Evolutionary conservation across 1,139 yeast genomes (phyloP).

Genomic region (Suzukiozyma palmioleophila): DNA sequence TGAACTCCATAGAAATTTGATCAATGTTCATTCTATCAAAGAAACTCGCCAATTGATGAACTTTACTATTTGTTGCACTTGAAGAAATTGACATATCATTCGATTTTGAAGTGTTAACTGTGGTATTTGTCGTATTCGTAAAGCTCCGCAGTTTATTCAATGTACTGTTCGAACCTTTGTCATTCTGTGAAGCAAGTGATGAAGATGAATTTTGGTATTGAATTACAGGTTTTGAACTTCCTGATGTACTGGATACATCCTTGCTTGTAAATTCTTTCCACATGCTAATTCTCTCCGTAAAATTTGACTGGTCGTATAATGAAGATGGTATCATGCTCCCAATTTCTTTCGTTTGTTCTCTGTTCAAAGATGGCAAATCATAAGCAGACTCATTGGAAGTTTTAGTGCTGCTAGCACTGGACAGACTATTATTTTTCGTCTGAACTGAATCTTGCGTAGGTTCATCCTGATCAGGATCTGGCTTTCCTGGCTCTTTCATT

Average conservation of each 20-base stretch:
- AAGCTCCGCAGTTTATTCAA: neutral
- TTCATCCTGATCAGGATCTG: conserved; percentile 7
- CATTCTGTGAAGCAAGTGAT: conserved; percentile 7
- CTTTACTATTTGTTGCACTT: conserved; percentile 28
- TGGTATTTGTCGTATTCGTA: neutral
- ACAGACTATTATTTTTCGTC: neutral
- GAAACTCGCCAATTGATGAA: conserved; percentile 60
- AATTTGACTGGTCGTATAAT: conserved; percentile 17
- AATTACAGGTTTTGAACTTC: conserved; percentile 2
- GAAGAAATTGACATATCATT: neutral
- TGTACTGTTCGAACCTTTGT: conserved; percentile 10
- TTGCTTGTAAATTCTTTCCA: conserved; percentile 24
- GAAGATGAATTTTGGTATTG: neutral
- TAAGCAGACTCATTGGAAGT: neutral
- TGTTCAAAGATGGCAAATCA: conserved; percentile 8
- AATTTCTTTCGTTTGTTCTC: conserved; percentile 15
- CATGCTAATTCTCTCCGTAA: conserved; percentile 22
- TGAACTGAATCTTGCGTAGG: conserved; percentile 6
- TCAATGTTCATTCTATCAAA: conserved; percentile 79
- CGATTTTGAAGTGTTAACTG: neutral
- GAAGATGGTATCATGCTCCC: conserved; percentile 23
- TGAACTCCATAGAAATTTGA: conserved; percentile 79
- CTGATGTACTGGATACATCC: conserved; percentile 9
- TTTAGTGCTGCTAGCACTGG: neutral
- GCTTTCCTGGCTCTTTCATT: conserved; percentile 8